Evolutionary conservation across 768 basidiomycete species (phyloP).

Genomic region (Kwoniella heveanensis): DNA sequence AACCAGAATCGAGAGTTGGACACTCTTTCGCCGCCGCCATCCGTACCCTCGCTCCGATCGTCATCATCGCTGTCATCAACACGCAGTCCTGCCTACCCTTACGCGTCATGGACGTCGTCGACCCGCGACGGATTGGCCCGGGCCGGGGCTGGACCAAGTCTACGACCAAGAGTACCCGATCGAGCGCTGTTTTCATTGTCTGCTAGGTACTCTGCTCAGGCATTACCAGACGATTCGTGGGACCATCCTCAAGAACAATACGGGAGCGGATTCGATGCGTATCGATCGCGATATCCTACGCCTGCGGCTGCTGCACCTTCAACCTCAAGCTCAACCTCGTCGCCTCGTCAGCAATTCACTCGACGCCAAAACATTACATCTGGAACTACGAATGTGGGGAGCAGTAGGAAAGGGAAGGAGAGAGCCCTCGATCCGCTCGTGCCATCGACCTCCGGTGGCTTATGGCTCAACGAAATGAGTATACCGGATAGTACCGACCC

Average conservation of each 20-base stretch:
- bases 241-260: constrained; percentile 1
- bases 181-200: constrained; percentile 8
- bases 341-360: neutral
- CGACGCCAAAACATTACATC: too few relatives aligned
- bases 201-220: neutral
- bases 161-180: neutral
- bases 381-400: too few relatives aligned
- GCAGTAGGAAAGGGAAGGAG: neutral
- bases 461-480: neutral
- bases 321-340: neutral
- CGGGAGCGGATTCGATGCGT: neutral
- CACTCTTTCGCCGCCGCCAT: neutral
- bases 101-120: too few relatives aligned
- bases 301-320: too few relatives aligned
- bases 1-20: too few relatives aligned
- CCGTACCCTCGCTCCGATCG: neutral
- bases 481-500: constrained; percentile 7
- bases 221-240: constrained; percentile 12
- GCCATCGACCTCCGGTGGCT: neutral
- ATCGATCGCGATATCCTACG: constrained; percentile 3
- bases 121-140: too few relatives aligned
- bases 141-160: neutral
- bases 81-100: too few relatives aligned
- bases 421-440: neutral
- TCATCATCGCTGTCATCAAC: too few relatives aligned